Evolutionary conservation across 2,329 filamentous ascomycete species (phyloP).

Genomic region (Monosporascus sp.): DNA sequence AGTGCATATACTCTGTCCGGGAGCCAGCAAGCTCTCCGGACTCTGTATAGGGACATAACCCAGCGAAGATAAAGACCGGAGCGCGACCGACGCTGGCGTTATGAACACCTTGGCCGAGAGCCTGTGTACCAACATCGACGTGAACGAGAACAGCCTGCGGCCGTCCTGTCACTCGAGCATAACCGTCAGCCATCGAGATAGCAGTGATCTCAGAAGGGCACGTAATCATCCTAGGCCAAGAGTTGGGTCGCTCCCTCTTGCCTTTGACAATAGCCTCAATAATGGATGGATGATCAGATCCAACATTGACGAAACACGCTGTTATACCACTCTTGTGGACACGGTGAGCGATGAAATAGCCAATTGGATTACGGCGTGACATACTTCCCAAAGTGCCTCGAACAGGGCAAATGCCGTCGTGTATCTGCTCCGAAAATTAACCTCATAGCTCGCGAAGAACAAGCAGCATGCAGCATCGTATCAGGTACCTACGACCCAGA

Average conservation of each 20-base stretch:
- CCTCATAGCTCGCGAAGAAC: background rate
- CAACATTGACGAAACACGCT: conserved; percentile 55
- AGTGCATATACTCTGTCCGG: conserved; percentile 72
- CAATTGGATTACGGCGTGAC: conserved; percentile 1
- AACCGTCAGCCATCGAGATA: conserved; percentile 72
- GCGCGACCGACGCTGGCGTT: conserved; percentile 66
- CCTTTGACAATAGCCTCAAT: conserved; percentile 70
- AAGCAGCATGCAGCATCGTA: background rate
- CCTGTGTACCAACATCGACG: conserved; percentile 74
- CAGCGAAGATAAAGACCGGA: conserved; percentile 69
- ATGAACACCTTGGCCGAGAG: conserved; percentile 66
- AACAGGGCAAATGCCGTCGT: conserved; percentile 69
- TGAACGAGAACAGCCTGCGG: conserved; percentile 70
- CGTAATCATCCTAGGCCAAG: conserved; percentile 64
- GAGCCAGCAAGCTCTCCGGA: conserved; percentile 67
- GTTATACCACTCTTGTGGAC: conserved; percentile 39
- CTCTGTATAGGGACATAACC: conserved; percentile 66
- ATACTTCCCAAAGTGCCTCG: conserved; percentile 64
- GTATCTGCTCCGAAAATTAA: conserved; percentile 31
- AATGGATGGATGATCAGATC: conserved; percentile 61
- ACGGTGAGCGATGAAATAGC: background rate
- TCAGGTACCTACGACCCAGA: background rate
- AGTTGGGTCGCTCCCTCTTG: conserved; percentile 56
- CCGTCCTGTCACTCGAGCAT: conserved; percentile 59
- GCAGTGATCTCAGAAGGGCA: conserved; percentile 63